Evolutionary conservation across 2,329 filamentous ascomycete species (phyloP).

Genomic region (Fusarium hostae): DNA sequence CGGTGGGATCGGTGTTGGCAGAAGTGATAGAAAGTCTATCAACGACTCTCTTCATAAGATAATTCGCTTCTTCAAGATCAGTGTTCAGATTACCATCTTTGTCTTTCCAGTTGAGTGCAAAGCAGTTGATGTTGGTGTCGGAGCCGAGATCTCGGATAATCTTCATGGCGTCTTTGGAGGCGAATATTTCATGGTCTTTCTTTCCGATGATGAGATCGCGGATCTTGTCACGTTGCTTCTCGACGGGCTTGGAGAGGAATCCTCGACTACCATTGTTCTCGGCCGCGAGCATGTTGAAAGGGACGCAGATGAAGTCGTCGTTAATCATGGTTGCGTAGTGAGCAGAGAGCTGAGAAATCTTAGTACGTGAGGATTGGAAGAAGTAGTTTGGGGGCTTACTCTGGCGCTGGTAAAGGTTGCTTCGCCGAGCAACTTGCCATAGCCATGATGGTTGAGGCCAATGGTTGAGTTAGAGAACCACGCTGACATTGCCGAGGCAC

Average conservation of each 20-base stretch:
- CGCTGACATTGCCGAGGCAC: constrained; percentile 56
- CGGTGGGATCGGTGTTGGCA: constrained; percentile 52
- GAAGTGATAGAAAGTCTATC: constrained; percentile 55
- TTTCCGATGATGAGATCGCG: constrained; percentile 52
- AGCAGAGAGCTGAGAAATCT: constrained; percentile 49
- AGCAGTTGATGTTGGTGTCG: constrained; percentile 60
- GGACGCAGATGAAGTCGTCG: constrained; percentile 53
- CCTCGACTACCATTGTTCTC: constrained; percentile 42
- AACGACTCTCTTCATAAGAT: constrained; percentile 58
- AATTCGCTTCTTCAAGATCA: constrained; percentile 60
- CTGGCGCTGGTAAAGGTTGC: constrained; percentile 57
- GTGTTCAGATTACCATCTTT: constrained; percentile 53
- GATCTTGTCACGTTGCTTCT: constrained; percentile 54
- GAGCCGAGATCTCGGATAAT: constrained; percentile 56
- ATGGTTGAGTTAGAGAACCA: constrained; percentile 59
- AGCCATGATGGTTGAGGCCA: constrained; percentile 54
- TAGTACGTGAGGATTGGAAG: not conserved
- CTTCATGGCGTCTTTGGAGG: constrained; percentile 49
- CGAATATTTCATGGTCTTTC: constrained; percentile 51
- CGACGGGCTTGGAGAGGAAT: constrained; percentile 36
- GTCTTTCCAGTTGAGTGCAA: constrained; percentile 57
- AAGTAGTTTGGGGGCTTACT: constrained; percentile 31
- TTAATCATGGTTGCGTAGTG: constrained; percentile 55
- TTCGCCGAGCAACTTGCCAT: constrained; percentile 56
- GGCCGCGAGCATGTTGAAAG: constrained; percentile 56